Evolutionary conservation across 768 basidiomycete genomes (phyloP).

Genomic region (Phylloporus sp.): DNA sequence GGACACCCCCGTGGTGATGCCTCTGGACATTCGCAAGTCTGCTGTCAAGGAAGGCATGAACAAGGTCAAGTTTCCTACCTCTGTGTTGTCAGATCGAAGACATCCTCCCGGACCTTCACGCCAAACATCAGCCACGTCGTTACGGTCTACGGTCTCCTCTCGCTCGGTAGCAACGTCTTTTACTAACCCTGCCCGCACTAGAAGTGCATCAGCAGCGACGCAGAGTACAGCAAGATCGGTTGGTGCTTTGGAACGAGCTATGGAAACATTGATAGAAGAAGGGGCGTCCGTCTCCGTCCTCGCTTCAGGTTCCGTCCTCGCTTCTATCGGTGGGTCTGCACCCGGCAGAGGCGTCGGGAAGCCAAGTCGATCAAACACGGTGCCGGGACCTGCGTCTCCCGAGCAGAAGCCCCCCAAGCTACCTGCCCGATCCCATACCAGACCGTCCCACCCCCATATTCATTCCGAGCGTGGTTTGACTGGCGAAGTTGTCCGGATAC

Average conservation of each 20-base stretch:
- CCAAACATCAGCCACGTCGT: conserved; percentile 24
- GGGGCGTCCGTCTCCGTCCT: conserved; percentile 32
- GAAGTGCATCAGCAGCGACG: conserved; percentile 27
- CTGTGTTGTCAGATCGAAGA: conserved; percentile 13
- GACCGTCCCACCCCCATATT: conserved; percentile 35
- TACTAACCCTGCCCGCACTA: conserved; percentile 9
- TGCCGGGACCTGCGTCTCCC: conserved; percentile 41
- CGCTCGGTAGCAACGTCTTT: conserved; percentile 10
- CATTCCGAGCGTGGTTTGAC: conserved; percentile 26
- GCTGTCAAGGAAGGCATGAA: conserved; percentile 5
- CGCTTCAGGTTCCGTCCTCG: conserved; percentile 31
- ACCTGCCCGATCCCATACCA: conserved; percentile 52
- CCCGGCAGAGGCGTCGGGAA: conserved; percentile 23
- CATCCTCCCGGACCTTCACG: conserved; percentile 23
- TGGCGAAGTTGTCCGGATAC: conserved; percentile 27
- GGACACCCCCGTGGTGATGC: conserved; percentile 31
- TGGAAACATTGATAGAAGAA: conserved; percentile 50
- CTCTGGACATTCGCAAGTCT: conserved; percentile 24
- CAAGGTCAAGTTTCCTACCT: conserved; percentile 36
- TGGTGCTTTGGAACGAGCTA: conserved; percentile 43
- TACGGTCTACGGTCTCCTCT: conserved; percentile 17
- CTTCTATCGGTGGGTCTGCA: conserved; percentile 23
- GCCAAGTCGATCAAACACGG: conserved; percentile 47
- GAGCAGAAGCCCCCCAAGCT: conserved; percentile 48
- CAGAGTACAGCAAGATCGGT: conserved; percentile 27